These are phyloP conservation scores for Chondrostereum purpureum DNA, from an alignment of 1,284 basidiomycete species.

Conservation along the genomic window DNA sequence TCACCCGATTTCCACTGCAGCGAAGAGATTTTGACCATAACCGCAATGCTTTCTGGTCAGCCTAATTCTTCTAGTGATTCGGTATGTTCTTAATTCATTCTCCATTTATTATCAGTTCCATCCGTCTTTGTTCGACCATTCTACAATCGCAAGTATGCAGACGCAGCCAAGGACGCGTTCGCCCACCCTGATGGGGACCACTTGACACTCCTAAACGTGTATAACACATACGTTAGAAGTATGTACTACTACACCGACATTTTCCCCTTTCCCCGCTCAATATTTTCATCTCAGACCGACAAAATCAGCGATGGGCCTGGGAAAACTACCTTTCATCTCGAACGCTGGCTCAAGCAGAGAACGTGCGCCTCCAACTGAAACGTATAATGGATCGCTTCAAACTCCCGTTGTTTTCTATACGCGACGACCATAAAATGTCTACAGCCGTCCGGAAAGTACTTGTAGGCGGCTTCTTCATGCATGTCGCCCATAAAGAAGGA, in stretches of 20 bases:
- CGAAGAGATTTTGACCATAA: conserved; percentile 93
- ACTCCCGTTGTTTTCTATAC: conserved; percentile 74
- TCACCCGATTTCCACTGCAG: conserved; percentile 95
- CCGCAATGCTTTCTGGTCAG: conserved; percentile 90
- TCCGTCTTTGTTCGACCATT: conserved; percentile 92
- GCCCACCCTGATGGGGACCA: conserved; percentile 96
- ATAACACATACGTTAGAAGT: conserved; percentile 89
- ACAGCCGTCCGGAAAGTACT: conserved; percentile 79
- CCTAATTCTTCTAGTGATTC: conserved; percentile 7
- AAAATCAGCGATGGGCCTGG: conserved; percentile 90
- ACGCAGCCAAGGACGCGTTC: conserved; percentile 85
- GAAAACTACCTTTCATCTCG: conserved; percentile 84
- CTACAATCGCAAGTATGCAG: conserved; percentile 83
- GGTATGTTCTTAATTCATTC: too few species aligned
- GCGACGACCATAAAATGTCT: conserved; percentile 77
- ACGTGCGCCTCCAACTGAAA: conserved; percentile 89
- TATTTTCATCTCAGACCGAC: conserved; percentile 40
- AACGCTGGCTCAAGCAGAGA: conserved; percentile 88
- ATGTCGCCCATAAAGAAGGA: conserved; percentile 93
- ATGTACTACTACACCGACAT: conserved; percentile 20
- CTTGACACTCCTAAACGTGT: conserved; percentile 91
- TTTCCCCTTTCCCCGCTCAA: background rate
- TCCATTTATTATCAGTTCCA: conserved; percentile 69
- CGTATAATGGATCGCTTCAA: conserved; percentile 91
- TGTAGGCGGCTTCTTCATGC: conserved; percentile 97